Evolutionary conservation across 768 basidiomycete species (phyloP).

Genomic region (Paxillus involutus): DNA sequence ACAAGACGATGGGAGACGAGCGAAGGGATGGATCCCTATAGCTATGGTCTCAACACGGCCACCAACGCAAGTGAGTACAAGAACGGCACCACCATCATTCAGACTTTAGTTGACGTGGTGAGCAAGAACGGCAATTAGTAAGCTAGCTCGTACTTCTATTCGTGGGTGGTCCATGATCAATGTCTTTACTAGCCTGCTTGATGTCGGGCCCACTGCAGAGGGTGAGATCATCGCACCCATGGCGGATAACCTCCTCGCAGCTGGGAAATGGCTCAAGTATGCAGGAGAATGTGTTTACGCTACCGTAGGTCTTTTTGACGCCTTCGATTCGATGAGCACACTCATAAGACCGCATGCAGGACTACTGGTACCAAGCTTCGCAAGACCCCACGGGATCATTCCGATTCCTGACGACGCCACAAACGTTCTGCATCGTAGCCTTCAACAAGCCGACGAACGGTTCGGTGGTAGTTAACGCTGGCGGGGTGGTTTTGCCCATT

Average conservation of each 20-base stretch:
- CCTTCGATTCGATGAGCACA: neutral
- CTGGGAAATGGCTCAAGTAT: slow-evolving; percentile 51
- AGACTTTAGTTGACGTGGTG: slow-evolving; percentile 54
- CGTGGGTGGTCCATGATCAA: neutral
- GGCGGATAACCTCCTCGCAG: slow-evolving; percentile 46
- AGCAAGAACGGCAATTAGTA: slow-evolving; percentile 66
- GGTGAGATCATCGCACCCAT: slow-evolving; percentile 52
- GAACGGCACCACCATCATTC: slow-evolving; percentile 48
- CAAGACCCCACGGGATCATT: slow-evolving; percentile 35
- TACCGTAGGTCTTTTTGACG: slow-evolving; percentile 37
- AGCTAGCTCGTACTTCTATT: slow-evolving; percentile 11
- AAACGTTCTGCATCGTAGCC: slow-evolving; percentile 51
- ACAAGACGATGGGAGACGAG: slow-evolving; percentile 55
- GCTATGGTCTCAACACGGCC: slow-evolving; percentile 47
- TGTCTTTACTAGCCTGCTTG: slow-evolving; percentile 38
- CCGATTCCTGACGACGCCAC: slow-evolving; percentile 50
- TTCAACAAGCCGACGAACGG: slow-evolving; percentile 38
- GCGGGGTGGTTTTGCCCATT: slow-evolving; percentile 41
- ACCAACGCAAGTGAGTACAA: slow-evolving; percentile 47
- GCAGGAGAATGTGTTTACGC: slow-evolving; percentile 53
- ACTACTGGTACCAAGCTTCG: slow-evolving; percentile 48
- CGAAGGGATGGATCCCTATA: slow-evolving; percentile 57
- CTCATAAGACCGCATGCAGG: slow-evolving; percentile 24
- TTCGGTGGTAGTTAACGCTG: slow-evolving; percentile 32
- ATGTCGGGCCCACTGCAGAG: slow-evolving; percentile 55